Base-by-base conservation (phyloP, 1,284 basidiomycete species). In the Ceratobasidium sp. region DNA sequence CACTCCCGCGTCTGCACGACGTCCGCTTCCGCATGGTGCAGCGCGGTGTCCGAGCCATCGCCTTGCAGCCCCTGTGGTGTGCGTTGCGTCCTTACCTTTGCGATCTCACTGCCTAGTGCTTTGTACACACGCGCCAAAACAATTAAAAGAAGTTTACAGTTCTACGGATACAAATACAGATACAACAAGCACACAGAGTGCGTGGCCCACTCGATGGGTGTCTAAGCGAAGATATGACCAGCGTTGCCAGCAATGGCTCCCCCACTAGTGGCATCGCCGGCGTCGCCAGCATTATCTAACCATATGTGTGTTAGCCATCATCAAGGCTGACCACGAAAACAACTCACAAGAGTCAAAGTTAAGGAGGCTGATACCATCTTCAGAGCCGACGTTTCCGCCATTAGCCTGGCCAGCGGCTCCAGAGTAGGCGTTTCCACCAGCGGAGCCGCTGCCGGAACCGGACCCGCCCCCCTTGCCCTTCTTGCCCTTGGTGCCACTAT, bases 21-120 rank as follows among this genome's bases (percentile, higher is more conserved):
- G 79, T 92, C 24, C 84, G 86, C 41, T 94, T 87, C 82, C 86
- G 94, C 29, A 86, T 95, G 82, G 88, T 90, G 27, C 85, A 88
- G 76, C 84, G 91, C 45, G 93, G 93, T 22, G 85, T 95, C 7
- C 81, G 82, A 0, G 89, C 93, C 2, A 89, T 90, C 75, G 83
- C 91, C 0, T 82, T 96, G 27, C 93, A 95, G 83, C 94, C 94
- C 1, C 84, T 89, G 77, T 95, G 91, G 91, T 96, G 93, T 82
- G 93, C 91, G 19, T 79, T 95, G 45, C 84, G 92, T n/a, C 90
- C 92, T 0, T 88, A 86, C 6, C 83, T 80, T 48, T 91, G 90
- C 79, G 86, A 90, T 80, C 76, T 89, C 31, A 71, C 56, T 36
- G 72, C 73, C 2, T 76, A 56, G 59, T 15, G 24, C 19, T 31